Conservation (phyloP, 768 basidiomycete genomes). For the Heimioporus sp. region DNA sequence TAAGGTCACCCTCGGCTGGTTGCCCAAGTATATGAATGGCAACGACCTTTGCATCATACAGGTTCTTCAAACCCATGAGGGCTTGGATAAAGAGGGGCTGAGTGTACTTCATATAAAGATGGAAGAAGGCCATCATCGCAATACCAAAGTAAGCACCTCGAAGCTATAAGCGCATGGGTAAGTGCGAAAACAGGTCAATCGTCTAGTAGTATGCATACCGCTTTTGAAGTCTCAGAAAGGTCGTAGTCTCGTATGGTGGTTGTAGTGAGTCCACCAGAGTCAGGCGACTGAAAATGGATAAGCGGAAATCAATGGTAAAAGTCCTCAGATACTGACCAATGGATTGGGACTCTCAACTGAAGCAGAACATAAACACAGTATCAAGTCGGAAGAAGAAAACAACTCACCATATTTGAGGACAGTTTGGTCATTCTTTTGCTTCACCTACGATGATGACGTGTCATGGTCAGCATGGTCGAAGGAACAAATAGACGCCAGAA, state of each 20-base stretch:
- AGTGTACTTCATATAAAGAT: slow-evolving; percentile 92
- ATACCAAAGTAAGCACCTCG: slow-evolving; percentile 69
- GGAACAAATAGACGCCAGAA: not conserved
- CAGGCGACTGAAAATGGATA: slow-evolving; percentile 44
- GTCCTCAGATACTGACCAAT: slow-evolving; percentile 51
- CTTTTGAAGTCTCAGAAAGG: slow-evolving; percentile 81
- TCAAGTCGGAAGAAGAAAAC: not conserved
- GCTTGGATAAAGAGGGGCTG: slow-evolving; percentile 95
- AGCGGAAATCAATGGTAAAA: not conserved
- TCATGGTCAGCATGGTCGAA: slow-evolving; percentile 1
- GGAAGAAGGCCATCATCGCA: slow-evolving; percentile 90
- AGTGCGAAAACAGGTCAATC: not conserved
- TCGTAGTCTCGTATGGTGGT: slow-evolving; percentile 96
- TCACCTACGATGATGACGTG: slow-evolving; percentile 56
- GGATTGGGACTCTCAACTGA: slow-evolving; percentile 73
- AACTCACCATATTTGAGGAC: slow-evolving; percentile 90
- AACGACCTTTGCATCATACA: slow-evolving; percentile 85
- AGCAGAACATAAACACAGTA: not conserved
- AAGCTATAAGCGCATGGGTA: slow-evolving; percentile 38
- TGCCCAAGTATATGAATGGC: slow-evolving; percentile 80
- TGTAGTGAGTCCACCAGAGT: slow-evolving; percentile 74
- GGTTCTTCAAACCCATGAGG: slow-evolving; percentile 90
- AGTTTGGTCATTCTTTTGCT: slow-evolving; percentile 92
- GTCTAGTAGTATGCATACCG: slow-evolving; percentile 45
- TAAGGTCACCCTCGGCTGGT: slow-evolving; percentile 79